A percentile compares a stretch with the other conserved stretches of the same genome.
Conservation (phyloP, 1,139 yeast species). For the Geotrichum australiense region DNA sequence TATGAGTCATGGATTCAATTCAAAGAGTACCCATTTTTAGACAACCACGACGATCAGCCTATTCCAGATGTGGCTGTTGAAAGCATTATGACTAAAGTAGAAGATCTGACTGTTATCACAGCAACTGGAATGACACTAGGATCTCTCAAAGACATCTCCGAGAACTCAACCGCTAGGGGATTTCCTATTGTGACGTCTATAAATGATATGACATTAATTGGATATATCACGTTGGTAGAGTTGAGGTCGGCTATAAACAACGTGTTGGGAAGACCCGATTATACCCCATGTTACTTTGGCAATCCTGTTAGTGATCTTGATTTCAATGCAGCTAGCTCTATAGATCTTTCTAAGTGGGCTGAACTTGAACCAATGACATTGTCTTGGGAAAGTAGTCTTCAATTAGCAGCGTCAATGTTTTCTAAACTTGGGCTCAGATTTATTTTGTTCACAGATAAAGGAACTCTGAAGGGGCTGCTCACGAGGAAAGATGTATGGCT, state of each 20-base stretch:
- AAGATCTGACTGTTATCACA: slow-evolving; percentile 29
- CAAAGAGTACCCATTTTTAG: slow-evolving; percentile 37
- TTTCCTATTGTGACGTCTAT: slow-evolving; percentile 37
- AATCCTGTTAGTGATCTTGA: neutral
- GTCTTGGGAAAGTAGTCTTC: slow-evolving; percentile 33
- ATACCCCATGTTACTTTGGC: slow-evolving; percentile 22
- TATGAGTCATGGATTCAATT: slow-evolving; percentile 41
- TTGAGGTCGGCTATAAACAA: slow-evolving; percentile 30
- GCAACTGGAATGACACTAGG: slow-evolving; percentile 23
- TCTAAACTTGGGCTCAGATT: slow-evolving; percentile 48
- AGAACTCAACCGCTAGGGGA: slow-evolving; percentile 30
- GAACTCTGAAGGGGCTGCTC: slow-evolving; percentile 44
- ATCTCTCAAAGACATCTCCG: slow-evolving; percentile 22
- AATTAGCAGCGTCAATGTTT: slow-evolving; percentile 44
- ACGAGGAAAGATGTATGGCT: slow-evolving; percentile 63
- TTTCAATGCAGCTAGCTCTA: slow-evolving; percentile 11
- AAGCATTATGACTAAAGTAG: slow-evolving; percentile 30
- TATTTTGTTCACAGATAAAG: slow-evolving; percentile 46
- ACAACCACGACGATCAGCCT: slow-evolving; percentile 33
- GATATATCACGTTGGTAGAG: slow-evolving; percentile 39
- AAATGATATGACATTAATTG: slow-evolving; percentile 32
- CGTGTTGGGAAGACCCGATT: slow-evolving; percentile 7
- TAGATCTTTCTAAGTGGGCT: slow-evolving; percentile 25
- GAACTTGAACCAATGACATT: slow-evolving; percentile 31
- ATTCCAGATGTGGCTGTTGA: slow-evolving; percentile 34